Percentiles rank a stretch among this genome's conserved stretches.
Evolutionary conservation across 768 basidiomycete species (phyloP).

Genomic region (Leccinum rimulosum): DNA sequence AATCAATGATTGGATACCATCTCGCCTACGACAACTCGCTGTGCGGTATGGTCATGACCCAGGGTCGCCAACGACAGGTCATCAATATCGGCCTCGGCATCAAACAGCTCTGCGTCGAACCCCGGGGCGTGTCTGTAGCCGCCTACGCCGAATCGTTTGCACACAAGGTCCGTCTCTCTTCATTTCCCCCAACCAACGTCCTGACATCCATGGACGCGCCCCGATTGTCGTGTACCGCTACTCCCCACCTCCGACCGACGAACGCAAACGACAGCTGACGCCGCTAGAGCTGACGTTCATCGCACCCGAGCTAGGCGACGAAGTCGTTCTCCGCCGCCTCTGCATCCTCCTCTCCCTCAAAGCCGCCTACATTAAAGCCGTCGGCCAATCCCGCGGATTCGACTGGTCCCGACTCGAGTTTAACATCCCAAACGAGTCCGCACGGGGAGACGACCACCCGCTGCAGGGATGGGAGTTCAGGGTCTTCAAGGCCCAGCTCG

Average conservation of each 20-base stretch:
- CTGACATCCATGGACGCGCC: background rate
- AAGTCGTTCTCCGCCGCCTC: slow-evolving; percentile 67
- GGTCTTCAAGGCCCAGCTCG: slow-evolving; percentile 70
- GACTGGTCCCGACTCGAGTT: slow-evolving; percentile 82
- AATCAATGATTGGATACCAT: slow-evolving; percentile 80
- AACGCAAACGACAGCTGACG: slow-evolving; percentile 37
- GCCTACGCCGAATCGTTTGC: slow-evolving; percentile 71
- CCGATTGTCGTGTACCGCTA: background rate
- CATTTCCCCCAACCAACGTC: background rate
- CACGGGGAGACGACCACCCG: slow-evolving; percentile 64
- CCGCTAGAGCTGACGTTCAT: slow-evolving; percentile 53
- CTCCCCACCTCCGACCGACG: no score
- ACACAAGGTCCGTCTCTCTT: slow-evolving; percentile 58
- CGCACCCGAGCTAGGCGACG: slow-evolving; percentile 50
- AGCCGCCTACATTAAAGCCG: slow-evolving; percentile 78
- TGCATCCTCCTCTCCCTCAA: slow-evolving; percentile 80
- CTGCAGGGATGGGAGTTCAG: slow-evolving; percentile 86
- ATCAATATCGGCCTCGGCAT: slow-evolving; percentile 82
- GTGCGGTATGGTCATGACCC: slow-evolving; percentile 84
- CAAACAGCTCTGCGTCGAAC: slow-evolving; percentile 63
- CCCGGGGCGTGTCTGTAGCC: slow-evolving; percentile 53
- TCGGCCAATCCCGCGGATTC: slow-evolving; percentile 78
- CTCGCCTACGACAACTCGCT: slow-evolving; percentile 65
- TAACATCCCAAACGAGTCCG: slow-evolving; percentile 62
- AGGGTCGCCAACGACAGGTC: slow-evolving; percentile 71